phyloP scores from a whole-genome alignment of 2,329 filamentous ascomycete genomes.

The Xylariaceae sp. region DNA sequence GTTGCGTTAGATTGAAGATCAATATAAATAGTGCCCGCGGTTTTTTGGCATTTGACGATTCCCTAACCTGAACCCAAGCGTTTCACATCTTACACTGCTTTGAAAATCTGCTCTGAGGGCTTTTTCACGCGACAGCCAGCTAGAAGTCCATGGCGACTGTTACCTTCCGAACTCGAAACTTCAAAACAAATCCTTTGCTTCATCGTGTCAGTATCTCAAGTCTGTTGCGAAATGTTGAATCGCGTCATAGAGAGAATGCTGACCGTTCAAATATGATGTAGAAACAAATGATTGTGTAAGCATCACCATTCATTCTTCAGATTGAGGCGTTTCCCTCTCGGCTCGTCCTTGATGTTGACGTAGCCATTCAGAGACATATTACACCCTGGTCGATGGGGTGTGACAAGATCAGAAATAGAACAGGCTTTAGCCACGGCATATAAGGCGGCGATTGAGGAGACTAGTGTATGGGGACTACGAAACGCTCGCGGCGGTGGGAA shows the following conservation, averaged over 20 bases:
- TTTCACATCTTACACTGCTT: too few species aligned
- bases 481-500: slow-evolving; percentile 99
- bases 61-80: too few species aligned
- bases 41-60: too few species aligned
- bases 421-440: slow-evolving; percentile 90
- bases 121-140: too few species aligned
- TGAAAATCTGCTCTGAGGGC: too few species aligned
- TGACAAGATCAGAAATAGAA: slow-evolving; percentile 98
- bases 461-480: slow-evolving; percentile 95
- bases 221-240: too few species aligned
- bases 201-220: not conserved
- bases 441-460: slow-evolving; percentile 96
- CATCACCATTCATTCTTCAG: slow-evolving; percentile 30
- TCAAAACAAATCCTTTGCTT: not conserved
- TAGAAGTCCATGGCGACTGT: too few species aligned
- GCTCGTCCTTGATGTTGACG: too few species aligned
- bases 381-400: slow-evolving; percentile 95
- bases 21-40: too few species aligned
- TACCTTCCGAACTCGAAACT: slow-evolving; percentile 1
- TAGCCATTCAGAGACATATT: slow-evolving; percentile 80
- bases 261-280: not conserved
- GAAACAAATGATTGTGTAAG: slow-evolving; percentile 1
- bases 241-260: not conserved
- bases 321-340: slow-evolving; percentile 56
- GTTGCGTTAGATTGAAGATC: too few species aligned